A percentile compares a stretch with the other conserved stretches of the same genome.
phyloP scores from a whole-genome alignment of 129 eudicot species.

The Lactuca sativa region DNA sequence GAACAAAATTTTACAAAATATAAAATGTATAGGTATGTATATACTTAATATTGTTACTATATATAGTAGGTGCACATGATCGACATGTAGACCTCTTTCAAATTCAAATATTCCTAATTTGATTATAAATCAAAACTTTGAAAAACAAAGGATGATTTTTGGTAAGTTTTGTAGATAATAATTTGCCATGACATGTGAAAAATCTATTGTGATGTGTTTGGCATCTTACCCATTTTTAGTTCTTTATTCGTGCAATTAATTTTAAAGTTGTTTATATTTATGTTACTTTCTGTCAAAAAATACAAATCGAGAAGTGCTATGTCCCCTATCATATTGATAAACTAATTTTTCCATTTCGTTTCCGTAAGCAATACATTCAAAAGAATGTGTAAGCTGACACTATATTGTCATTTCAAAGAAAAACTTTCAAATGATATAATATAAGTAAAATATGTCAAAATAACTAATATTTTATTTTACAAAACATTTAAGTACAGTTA shows the following conservation, averaged over 20 bases:
- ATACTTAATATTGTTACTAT: background rate
- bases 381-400: too few relatives aligned
- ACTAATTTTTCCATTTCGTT: too few relatives aligned
- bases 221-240: constrained; percentile 23
- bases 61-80: constrained; percentile 23
- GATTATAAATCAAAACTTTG: constrained; percentile 17
- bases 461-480: too few relatives aligned
- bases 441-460: too few relatives aligned
- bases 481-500: too few relatives aligned
- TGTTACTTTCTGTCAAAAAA: background rate
- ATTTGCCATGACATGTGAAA: constrained; percentile 23
- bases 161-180: constrained; percentile 15
- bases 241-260: constrained; percentile 11
- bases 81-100: constrained; percentile 20
- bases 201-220: constrained; percentile 28
- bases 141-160: constrained; percentile 14
- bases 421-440: too few relatives aligned
- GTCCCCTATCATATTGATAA: background rate
- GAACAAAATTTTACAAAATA: background rate
- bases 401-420: too few relatives aligned
- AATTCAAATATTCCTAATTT: constrained; percentile 8
- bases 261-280: background rate
- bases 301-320: background rate
- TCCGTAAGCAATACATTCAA: too few relatives aligned
- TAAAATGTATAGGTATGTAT: background rate